Percentiles rank a stretch among this genome's conserved stretches.
Evolutionary conservation across 140 eudicot species (phyloP).

Genomic region (Flaveria floridana): DNA sequence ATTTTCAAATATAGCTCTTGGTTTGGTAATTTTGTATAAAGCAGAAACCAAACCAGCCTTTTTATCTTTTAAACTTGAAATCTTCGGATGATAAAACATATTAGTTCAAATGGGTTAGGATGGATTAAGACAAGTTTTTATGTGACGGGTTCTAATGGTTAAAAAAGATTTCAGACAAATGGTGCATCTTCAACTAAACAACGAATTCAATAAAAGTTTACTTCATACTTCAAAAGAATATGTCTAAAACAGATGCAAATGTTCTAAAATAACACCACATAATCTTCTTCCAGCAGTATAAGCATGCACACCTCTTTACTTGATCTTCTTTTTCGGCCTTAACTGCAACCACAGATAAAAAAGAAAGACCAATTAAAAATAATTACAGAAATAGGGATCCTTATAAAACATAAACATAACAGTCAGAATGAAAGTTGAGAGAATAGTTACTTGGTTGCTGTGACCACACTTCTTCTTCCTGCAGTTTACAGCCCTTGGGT

Average conservation of each 20-base stretch:
- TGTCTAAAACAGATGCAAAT: constrained; percentile 9
- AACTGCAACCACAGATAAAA: constrained; percentile 29
- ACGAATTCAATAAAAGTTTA: background rate
- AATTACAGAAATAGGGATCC: background rate
- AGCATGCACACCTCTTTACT: constrained; percentile 24
- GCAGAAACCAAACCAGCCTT: no score
- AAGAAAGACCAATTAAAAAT: background rate
- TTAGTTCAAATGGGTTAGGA: no score
- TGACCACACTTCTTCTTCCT: constrained; percentile 23
- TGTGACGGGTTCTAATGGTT: background rate
- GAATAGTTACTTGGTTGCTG: constrained; percentile 32
- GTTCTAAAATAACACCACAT: background rate
- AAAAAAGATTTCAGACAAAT: background rate
- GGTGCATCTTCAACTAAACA: background rate
- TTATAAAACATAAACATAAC: background rate
- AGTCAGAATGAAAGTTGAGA: background rate
- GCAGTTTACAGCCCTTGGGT: constrained; percentile 39
- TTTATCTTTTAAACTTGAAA: no score
- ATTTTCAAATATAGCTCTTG: no score
- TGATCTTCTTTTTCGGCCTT: constrained; percentile 44
- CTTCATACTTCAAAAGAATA: constrained; percentile 4
- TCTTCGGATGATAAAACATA: no score
- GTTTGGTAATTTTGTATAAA: no score
- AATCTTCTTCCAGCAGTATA: constrained; percentile 2
- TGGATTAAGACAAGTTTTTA: no score